phyloP scores from a whole-genome alignment of 495 filamentous ascomycete genomes.

The Annulohypoxylon maeteangense region DNA sequence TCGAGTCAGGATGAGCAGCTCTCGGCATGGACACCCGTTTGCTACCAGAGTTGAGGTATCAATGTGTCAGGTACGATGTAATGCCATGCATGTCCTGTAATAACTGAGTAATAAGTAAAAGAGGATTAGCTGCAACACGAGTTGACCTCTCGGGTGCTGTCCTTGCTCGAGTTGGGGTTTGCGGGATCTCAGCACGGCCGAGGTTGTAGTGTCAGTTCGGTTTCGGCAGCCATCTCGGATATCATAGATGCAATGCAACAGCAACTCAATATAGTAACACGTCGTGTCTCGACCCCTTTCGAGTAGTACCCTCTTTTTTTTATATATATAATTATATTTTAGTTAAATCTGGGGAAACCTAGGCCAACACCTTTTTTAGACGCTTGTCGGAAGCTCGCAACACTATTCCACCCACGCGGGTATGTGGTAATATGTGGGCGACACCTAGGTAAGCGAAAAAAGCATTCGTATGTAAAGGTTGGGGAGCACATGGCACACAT shows the following conservation, averaged over 20 bases:
- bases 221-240: constrained; percentile 45
- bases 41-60: constrained; percentile 27
- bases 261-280: constrained; percentile 38
- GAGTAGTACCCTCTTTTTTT: constrained; percentile 40
- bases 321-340: too few species aligned
- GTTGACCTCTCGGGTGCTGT: constrained; percentile 25
- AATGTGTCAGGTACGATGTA: constrained; percentile 25
- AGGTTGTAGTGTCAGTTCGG: constrained; percentile 39
- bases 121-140: constrained; percentile 14
- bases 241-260: constrained; percentile 40
- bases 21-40: constrained; percentile 23
- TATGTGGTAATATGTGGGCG: not conserved
- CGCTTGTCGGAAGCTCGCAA: constrained; percentile 15
- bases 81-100: constrained; percentile 32
- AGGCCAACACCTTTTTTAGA: constrained; percentile 19
- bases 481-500: not conserved
- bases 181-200: constrained; percentile 36
- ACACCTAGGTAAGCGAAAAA: constrained; percentile 1
- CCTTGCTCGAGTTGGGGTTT: constrained; percentile 13
- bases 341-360: constrained; percentile 45
- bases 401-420: constrained; percentile 3
- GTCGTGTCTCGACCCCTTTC: constrained; percentile 25
- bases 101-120: constrained; percentile 37
- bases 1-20: constrained; percentile 23
- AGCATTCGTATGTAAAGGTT: not conserved